These are phyloP conservation scores for Sphagnum contortum DNA, from an alignment of 225 moss, liverwort and hornwort species.

Conservation along the genomic window DNA sequence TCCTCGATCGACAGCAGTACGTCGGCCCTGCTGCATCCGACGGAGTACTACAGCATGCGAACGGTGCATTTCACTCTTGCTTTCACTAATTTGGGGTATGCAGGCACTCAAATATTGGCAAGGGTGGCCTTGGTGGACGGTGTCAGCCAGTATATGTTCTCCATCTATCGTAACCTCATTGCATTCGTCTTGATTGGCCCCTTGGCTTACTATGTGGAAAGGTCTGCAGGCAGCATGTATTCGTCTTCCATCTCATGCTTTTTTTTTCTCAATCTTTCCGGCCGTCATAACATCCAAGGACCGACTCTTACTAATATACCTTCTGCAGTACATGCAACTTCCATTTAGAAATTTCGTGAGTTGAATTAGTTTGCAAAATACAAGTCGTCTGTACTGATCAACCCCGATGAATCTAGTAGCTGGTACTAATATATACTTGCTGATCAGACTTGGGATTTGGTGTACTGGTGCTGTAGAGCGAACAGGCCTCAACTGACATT, in stretches of 20 bases:
- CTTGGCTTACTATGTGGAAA: slow-evolving; percentile 32
- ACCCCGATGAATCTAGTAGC: background rate
- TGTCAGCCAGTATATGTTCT: slow-evolving; percentile 44
- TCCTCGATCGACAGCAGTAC: too few relatives aligned
- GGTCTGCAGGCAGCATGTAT: slow-evolving; percentile 8
- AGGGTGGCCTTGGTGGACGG: slow-evolving; percentile 46
- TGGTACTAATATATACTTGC: background rate
- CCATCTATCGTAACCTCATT: slow-evolving; percentile 52
- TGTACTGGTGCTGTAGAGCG: slow-evolving; percentile 11
- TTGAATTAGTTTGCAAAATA: background rate
- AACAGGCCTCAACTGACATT: slow-evolving; percentile 35
- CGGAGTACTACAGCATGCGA: slow-evolving; percentile 35
- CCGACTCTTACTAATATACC: background rate
- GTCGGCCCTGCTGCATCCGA: too few relatives aligned
- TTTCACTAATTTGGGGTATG: slow-evolving; percentile 40
- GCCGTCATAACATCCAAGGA: background rate
- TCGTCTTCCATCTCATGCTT: background rate
- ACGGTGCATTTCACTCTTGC: slow-evolving; percentile 38
- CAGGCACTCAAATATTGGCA: slow-evolving; percentile 42
- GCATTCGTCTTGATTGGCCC: slow-evolving; percentile 39
- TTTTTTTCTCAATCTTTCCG: background rate
- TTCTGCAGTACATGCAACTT: background rate
- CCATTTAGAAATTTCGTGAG: background rate
- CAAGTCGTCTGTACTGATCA: background rate
- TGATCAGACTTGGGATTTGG: background rate